Conservation (phyloP, 2,329 filamentous ascomycete species). For the Monosporascus sp. region DNA sequence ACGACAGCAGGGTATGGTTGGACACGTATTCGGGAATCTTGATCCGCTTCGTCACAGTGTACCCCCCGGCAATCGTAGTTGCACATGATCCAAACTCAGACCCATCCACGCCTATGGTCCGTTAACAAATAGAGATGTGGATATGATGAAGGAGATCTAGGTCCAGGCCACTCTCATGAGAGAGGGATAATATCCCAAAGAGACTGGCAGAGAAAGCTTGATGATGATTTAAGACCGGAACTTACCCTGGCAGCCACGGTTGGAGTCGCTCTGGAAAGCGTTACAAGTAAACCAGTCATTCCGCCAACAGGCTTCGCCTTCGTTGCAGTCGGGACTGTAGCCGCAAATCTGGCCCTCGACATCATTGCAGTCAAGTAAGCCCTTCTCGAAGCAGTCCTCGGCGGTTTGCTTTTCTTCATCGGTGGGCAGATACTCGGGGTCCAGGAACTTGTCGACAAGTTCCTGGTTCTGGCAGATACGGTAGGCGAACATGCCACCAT, state of each 20-base stretch:
- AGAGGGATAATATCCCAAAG: no score
- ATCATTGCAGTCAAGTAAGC: conserved; percentile 43
- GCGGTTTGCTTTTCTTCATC: conserved; percentile 47
- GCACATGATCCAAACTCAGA: conserved; percentile 39
- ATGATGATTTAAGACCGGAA: no score
- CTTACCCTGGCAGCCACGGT: conserved; percentile 33
- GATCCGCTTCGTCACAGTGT: conserved; percentile 47
- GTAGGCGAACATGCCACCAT: conserved; percentile 52
- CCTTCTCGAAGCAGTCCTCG: conserved; percentile 46
- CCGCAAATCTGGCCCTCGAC: conserved; percentile 44
- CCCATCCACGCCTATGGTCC: conserved; percentile 36
- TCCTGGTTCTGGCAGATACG: conserved; percentile 48
- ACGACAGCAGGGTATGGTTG: conserved; percentile 45
- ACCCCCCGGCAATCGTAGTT: conserved; percentile 48
- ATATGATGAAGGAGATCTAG: no score
- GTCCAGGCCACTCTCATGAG: no score
- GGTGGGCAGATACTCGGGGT: conserved; percentile 42
- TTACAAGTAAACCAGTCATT: conserved; percentile 54
- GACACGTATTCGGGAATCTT: conserved; percentile 43
- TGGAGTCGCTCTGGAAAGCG: conserved; percentile 31
- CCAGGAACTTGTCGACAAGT: conserved; percentile 45
- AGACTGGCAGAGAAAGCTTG: no score
- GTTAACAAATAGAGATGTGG: background rate
- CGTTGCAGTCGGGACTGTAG: conserved; percentile 42
- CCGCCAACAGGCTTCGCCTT: conserved; percentile 38